Percentiles rank a stretch among this genome's conserved stretches.
phyloP scores from a whole-genome alignment of 1,284 basidiomycete species.

The Agroathelia rolfsii region DNA sequence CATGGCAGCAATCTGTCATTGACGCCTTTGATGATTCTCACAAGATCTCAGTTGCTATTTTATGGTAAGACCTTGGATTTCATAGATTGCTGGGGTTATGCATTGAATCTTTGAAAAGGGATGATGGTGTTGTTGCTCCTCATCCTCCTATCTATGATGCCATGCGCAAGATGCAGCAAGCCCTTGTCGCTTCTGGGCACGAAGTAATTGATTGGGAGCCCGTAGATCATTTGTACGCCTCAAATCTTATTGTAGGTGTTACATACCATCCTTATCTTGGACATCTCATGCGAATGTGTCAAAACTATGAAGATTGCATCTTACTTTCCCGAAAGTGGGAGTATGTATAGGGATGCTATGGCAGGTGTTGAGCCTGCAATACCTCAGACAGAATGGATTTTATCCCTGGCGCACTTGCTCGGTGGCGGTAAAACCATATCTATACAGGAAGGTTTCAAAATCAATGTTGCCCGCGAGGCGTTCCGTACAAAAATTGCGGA shows the following conservation, averaged over 20 bases:
- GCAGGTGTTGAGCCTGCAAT: conserved; percentile 28
- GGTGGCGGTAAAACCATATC: too few species aligned
- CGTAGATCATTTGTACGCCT: conserved; percentile 32
- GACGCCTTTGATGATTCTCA: conserved; percentile 28
- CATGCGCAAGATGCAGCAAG: conserved; percentile 30
- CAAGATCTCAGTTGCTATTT: conserved; percentile 40
- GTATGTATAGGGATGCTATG: conserved; percentile 31
- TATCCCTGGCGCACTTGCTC: too few species aligned
- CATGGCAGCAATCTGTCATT: conserved; percentile 35
- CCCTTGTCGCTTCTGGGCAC: conserved; percentile 41
- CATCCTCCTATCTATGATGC: conserved; percentile 44
- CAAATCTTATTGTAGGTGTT: conserved; percentile 37
- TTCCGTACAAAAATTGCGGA: conserved; percentile 32
- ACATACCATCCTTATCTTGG: conserved; percentile 1
- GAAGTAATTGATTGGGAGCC: conserved; percentile 41
- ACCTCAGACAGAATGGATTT: conserved; percentile 39
- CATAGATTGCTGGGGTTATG: conserved; percentile 47
- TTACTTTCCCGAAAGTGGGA: conserved; percentile 41
- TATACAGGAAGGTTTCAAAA: too few species aligned
- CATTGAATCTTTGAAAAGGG: conserved; percentile 53
- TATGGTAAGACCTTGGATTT: conserved; percentile 50
- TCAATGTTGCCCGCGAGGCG: conserved; percentile 33
- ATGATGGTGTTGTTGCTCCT: conserved; percentile 46
- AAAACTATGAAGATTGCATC: conserved; percentile 37
- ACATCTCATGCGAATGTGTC: too few species aligned